Conservation (phyloP, 345 rosid genomes). For the Aquilaria yunnanensis region DNA sequence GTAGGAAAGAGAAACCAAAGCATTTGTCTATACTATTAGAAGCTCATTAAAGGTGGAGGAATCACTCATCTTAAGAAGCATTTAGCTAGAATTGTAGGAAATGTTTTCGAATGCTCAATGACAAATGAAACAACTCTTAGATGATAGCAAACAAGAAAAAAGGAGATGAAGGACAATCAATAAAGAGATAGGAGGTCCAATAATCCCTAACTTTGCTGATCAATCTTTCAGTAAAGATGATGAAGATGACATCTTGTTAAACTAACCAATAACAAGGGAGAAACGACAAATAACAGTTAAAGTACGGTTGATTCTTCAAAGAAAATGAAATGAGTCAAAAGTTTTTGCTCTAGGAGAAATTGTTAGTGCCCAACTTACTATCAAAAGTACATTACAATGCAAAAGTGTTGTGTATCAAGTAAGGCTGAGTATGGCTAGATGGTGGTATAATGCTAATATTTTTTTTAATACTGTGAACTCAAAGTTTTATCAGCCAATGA, state of each 20-base stretch:
- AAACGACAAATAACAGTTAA: not conserved
- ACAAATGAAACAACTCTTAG: not conserved
- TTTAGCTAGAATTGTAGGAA: too few relatives aligned
- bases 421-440: not conserved
- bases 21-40: too few relatives aligned
- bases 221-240: not conserved
- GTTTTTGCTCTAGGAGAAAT: not conserved
- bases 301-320: too few relatives aligned
- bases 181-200: not conserved
- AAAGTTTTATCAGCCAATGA: too few relatives aligned
- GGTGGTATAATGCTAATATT: too few relatives aligned
- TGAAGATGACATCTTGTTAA: not conserved
- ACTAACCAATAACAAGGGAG: not conserved
- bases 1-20: too few relatives aligned
- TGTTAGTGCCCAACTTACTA: not conserved
- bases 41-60: too few relatives aligned
- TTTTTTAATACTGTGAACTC: too few relatives aligned
- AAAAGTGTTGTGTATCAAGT: not conserved
- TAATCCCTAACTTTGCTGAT: not conserved
- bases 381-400: not conserved
- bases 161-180: not conserved
- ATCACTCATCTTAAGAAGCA: too few relatives aligned
- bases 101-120: not conserved
- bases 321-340: not conserved
- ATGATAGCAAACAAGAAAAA: not conserved